Conservation (phyloP, 1,284 basidiomycete genomes). For the Ustilago xerochloae region DNA sequence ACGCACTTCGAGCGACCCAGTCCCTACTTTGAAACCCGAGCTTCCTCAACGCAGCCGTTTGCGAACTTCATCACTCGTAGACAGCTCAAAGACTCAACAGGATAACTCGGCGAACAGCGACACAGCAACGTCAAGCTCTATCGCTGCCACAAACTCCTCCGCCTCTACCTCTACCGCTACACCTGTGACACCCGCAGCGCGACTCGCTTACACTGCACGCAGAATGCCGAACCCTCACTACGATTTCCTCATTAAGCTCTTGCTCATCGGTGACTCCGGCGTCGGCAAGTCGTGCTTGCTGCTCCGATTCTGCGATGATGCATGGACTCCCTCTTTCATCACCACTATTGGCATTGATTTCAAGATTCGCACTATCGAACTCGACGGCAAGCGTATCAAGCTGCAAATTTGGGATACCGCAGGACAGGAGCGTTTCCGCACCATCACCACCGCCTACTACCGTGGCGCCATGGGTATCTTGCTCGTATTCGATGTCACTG, state of each 20-base stretch:
- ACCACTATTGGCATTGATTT: conserved; percentile 85
- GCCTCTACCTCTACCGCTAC: not conserved
- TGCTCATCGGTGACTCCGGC: conserved; percentile 66
- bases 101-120: not conserved
- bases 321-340: conserved; percentile 99
- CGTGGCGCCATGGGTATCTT: conserved; percentile 99
- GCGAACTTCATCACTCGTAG: conserved; percentile 13
- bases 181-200: not conserved
- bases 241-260: conserved; percentile 64
- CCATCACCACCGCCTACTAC: conserved; percentile 99
- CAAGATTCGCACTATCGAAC: conserved; percentile 89
- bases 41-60: conserved; percentile 32
- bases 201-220: conserved; percentile 4
- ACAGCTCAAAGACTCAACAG: not conserved
- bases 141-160: not conserved
- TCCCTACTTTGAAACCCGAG: conserved; percentile 15
- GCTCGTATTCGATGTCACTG: conserved; percentile 97
- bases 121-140: not conserved
- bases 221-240: conserved; percentile 66
- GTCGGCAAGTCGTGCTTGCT: conserved; percentile 98
- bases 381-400: conserved; percentile 95
- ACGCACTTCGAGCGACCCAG: conserved; percentile 3
- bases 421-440: conserved; percentile 98
- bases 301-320: conserved; percentile 98
- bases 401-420: conserved; percentile 99